Conservation (phyloP, 2,329 filamentous ascomycete genomes). For the Microdochium nivale region DNA sequence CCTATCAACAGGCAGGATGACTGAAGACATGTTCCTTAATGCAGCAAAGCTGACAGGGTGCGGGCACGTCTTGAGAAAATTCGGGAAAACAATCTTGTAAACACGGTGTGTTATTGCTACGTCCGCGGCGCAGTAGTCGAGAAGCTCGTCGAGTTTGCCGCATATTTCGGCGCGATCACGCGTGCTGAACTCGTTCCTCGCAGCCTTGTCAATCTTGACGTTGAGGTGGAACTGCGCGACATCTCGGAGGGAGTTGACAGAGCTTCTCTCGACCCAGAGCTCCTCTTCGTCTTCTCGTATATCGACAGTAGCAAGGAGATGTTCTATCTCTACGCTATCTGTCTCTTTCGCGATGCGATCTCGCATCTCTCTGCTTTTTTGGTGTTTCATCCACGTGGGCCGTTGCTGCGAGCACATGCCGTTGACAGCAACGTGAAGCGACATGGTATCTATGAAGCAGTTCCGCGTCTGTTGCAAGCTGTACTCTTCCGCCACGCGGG, state of each 20-base stretch:
- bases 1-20: constrained; percentile 83
- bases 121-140: constrained; percentile 93
- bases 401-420: constrained; percentile 97
- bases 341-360: constrained; percentile 70
- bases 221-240: constrained; percentile 95
- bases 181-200: constrained; percentile 78
- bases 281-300: constrained; percentile 82
- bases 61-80: constrained; percentile 82
- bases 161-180: constrained; percentile 64
- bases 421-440: constrained; percentile 92
- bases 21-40: constrained; percentile 82
- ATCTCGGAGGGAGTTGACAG: constrained; percentile 88
- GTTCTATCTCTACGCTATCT: constrained; percentile 60
- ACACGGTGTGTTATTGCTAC: constrained; percentile 88
- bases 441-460: constrained; percentile 95
- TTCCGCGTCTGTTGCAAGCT: constrained; percentile 73
- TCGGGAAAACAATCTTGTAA: constrained; percentile 88
- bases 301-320: constrained; percentile 58
- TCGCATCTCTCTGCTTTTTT: constrained; percentile 77
- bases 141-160: constrained; percentile 66
- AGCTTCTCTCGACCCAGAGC: constrained; percentile 89
- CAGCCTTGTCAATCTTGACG: constrained; percentile 81
- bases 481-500: constrained; percentile 84
- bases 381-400: constrained; percentile 95
- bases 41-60: constrained; percentile 97